A percentile compares a stretch with the other conserved stretches of the same genome.
Evolutionary conservation across 306 rosid species (phyloP).

Genomic region (Corylus americana): DNA sequence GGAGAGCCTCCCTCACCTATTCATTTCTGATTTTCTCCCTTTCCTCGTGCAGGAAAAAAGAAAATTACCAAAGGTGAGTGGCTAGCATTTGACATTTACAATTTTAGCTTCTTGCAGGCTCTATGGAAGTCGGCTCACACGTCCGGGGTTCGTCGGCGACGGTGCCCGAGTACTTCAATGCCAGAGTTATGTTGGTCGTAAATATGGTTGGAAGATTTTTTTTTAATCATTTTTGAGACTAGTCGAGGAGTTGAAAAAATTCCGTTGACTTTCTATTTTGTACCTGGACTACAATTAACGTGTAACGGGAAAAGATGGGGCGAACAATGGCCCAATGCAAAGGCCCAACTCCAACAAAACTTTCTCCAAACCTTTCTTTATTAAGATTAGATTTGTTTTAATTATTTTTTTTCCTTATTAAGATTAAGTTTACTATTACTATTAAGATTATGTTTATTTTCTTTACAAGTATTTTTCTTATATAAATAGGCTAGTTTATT

Average conservation of each 20-base stretch:
- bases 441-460: too few species aligned
- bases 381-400: too few species aligned
- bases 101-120: neutral
- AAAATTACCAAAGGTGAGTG: conserved; percentile 73
- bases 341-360: neutral
- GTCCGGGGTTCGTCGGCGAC: neutral
- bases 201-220: neutral
- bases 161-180: too few species aligned
- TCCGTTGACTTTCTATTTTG: neutral
- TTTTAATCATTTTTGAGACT: neutral
- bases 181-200: neutral
- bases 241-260: neutral
- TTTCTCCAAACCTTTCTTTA: too few species aligned
- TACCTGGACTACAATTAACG: neutral
- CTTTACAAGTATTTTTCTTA: too few species aligned
- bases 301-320: neutral
- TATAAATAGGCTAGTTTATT: too few species aligned
- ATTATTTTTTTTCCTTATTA: too few species aligned
- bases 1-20: too few species aligned
- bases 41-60: too few species aligned
- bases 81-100: neutral
- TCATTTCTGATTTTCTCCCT: too few species aligned
- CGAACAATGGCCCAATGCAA: neutral
- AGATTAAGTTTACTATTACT: too few species aligned
- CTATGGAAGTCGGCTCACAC: neutral